A percentile compares a stretch with the other conserved stretches of the same genome.
phyloP scores from a whole-genome alignment of 345 rosid genomes.

The Syzygium aqueum region DNA sequence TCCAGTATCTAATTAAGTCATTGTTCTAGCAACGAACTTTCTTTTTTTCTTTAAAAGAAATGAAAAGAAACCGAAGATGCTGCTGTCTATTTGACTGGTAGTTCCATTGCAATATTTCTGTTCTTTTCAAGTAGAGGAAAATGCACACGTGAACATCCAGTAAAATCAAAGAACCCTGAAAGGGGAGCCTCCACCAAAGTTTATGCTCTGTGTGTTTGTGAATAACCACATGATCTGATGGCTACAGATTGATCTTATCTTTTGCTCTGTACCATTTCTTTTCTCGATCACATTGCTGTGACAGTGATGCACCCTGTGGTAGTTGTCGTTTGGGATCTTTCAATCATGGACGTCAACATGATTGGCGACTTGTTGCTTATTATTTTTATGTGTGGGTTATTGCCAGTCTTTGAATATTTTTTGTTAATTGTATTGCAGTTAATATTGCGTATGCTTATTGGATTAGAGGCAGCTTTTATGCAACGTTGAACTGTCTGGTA shows the following conservation, averaged over 20 bases:
- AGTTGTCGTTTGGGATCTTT: neutral
- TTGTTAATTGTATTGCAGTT: slow-evolving; percentile 33
- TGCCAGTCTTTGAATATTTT: neutral
- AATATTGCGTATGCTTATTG: slow-evolving; percentile 78
- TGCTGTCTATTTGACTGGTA: neutral
- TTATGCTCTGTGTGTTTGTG: neutral
- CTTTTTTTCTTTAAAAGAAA: neutral
- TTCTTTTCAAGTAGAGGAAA: neutral
- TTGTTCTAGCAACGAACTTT: neutral
- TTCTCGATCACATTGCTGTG: neutral
- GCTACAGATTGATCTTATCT: neutral
- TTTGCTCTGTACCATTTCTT: neutral
- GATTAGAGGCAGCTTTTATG: slow-evolving; percentile 56
- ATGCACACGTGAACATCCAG: neutral
- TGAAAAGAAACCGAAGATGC: neutral
- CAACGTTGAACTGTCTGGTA: slow-evolving; percentile 80
- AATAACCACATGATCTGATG: neutral
- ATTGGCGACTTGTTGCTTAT: neutral
- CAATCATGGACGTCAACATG: neutral
- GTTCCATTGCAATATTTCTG: neutral
- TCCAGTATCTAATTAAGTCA: neutral
- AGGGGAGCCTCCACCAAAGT: neutral
- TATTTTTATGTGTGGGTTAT: neutral
- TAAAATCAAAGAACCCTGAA: neutral
- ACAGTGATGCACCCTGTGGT: neutral